phyloP scores from a whole-genome alignment of 345 rosid genomes.

The Aquilaria sinensis region DNA sequence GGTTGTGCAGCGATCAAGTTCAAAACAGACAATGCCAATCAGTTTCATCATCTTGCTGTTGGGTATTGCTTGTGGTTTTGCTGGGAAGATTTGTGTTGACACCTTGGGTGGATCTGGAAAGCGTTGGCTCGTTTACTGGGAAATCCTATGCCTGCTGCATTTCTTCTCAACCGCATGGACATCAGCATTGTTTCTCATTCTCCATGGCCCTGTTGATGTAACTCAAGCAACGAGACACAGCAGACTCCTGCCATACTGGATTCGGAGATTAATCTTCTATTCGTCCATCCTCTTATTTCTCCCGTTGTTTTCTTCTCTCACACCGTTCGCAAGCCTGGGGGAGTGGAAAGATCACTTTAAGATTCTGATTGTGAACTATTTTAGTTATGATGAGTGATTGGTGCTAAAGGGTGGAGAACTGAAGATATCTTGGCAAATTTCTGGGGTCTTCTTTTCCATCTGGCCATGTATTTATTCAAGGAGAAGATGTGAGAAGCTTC shows the following conservation, averaged over 20 bases:
- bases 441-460: no score
- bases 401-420: neutral
- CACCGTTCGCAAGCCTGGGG: slow-evolving; percentile 58
- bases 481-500: no score
- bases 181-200: slow-evolving; percentile 31
- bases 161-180: slow-evolving; percentile 47
- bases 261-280: slow-evolving; percentile 44
- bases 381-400: slow-evolving; percentile 8
- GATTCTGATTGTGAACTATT: slow-evolving; percentile 9
- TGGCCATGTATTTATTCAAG: no score
- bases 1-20: slow-evolving; percentile 56
- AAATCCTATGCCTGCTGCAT: slow-evolving; percentile 54
- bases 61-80: slow-evolving; percentile 60
- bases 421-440: neutral
- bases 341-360: slow-evolving; percentile 70
- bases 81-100: slow-evolving; percentile 80
- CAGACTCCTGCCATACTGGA: slow-evolving; percentile 50
- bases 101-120: slow-evolving; percentile 75
- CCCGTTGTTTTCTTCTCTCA: slow-evolving; percentile 59
- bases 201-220: slow-evolving; percentile 46
- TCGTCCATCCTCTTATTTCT: slow-evolving; percentile 31
- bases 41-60: slow-evolving; percentile 62
- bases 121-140: slow-evolving; percentile 75
- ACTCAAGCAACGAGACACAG: slow-evolving; percentile 16
- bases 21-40: slow-evolving; percentile 65